phyloP scores from a whole-genome alignment of 257 asterid species.

The Nicotiana knightiana region DNA sequence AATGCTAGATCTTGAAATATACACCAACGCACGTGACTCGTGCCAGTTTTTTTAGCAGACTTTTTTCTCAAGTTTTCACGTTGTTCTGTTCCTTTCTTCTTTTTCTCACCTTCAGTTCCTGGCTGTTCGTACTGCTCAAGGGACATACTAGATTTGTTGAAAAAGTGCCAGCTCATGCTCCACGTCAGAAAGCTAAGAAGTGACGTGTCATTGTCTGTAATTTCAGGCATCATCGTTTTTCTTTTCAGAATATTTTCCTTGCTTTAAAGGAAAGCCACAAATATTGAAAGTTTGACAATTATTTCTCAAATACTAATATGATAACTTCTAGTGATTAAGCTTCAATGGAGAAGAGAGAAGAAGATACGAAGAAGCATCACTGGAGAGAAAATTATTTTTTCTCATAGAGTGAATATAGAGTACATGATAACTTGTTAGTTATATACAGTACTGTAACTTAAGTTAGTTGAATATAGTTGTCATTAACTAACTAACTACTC shows the following conservation, averaged over 20 bases:
- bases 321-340: too few relatives aligned
- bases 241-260: background rate
- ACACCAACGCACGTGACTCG: background rate
- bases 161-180: background rate
- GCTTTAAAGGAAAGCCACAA: slow-evolving; percentile 2
- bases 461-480: too few relatives aligned
- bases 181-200: background rate
- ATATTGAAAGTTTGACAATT: background rate
- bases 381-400: too few relatives aligned
- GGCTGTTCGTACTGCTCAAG: background rate
- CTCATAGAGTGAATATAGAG: too few relatives aligned
- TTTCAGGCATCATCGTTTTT: background rate
- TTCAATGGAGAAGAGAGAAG: too few relatives aligned
- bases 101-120: background rate
- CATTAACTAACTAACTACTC: too few relatives aligned
- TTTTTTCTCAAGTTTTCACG: background rate
- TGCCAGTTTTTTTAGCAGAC: background rate
- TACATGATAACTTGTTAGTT: too few relatives aligned
- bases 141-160: background rate
- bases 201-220: background rate
- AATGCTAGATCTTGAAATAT: slow-evolving; percentile 1
- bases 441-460: too few relatives aligned
- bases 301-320: too few relatives aligned
- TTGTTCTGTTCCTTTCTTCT: background rate
- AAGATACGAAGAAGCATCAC: too few relatives aligned